Base-by-base conservation (phyloP, 2,329 filamentous ascomycete species). In the Coleophoma crateriformis region DNA sequence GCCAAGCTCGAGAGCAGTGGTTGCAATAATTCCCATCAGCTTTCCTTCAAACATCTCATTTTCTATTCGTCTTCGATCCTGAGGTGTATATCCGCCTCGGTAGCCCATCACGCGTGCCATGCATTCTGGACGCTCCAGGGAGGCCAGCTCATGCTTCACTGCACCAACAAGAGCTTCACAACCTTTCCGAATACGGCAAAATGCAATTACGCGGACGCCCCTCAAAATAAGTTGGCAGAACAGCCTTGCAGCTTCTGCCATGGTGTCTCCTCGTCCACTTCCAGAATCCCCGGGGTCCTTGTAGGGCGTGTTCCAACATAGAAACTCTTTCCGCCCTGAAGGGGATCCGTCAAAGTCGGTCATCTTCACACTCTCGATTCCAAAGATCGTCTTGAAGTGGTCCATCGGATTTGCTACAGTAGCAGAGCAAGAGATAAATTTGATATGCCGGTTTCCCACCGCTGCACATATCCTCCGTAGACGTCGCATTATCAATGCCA, bases 301-400 rank as follows among this genome's bases (percentile, higher is more conserved):
- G 67, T 83, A 96, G 0, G 94, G 94, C 0, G 92, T 96, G 60
- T 99, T 97, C 94, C 94, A 99, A 67, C 91, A 97, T 7, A 99
- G 64, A 50, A 97, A 97, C 61, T 97, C 92, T 64, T 97, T 97
- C 19, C 90, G 78, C 0, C 92, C 90, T 6, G 90, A 90, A 0
- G 94, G 94, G 0, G 91, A 96, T 1, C 94, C 94, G 63, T 99
- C 94, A 61, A 88, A 91, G 62, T 96, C 90, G 1, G 92, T 86
- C 41, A 97, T 68, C 50, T 78, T 82, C 13, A 96, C 88, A 55
- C 91, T 76, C 0, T 90, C 80, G 7, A 96, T 79, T 1, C 92
- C 92, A 58, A 97, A 96, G n/a, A 99, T 87, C 0, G 89, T 89
- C 66, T 84, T 85, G 79, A 99, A 97, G 65, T 99, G 94, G 60